A percentile compares a stretch with the other conserved stretches of the same genome.
Evolutionary conservation across 495 filamentous ascomycete genomes (phyloP).

Genomic region (Friedmanniomyces endolithicus): DNA sequence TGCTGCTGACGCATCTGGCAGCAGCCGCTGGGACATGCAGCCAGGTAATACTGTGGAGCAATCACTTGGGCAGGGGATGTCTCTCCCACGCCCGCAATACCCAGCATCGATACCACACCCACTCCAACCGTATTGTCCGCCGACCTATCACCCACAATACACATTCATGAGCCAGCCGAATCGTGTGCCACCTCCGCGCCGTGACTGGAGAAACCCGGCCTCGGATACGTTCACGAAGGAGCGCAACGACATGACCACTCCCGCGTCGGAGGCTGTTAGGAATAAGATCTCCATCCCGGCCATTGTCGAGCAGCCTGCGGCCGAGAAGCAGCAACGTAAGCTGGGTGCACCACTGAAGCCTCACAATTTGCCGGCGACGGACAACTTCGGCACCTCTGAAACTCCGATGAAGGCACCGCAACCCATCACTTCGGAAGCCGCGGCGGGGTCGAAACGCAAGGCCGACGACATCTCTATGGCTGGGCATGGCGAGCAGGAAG

Average conservation of each 20-base stretch:
- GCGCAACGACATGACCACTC: neutral
- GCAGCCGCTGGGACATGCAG: constrained; percentile 7
- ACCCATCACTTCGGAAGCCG: neutral
- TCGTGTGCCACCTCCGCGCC: neutral
- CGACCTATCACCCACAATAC: neutral
- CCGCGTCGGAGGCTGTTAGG: neutral
- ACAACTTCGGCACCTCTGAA: no score
- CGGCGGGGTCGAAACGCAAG: constrained; percentile 6
- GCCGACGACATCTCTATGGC: constrained; percentile 1
- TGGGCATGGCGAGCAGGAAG: neutral
- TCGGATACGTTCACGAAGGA: no score
- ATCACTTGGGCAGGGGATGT: no score
- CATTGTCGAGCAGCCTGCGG: neutral
- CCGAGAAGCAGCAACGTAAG: neutral
- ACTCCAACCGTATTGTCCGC: neutral
- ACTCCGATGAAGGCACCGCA: no score
- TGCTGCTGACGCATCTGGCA: neutral
- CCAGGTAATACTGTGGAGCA: neutral
- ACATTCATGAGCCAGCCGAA: neutral
- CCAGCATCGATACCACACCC: neutral
- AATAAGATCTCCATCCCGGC: neutral
- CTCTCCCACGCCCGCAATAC: no score
- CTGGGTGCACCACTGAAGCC: no score
- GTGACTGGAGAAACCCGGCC: neutral
- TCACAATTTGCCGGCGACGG: no score